Evolutionary conservation across 2,329 filamentous ascomycete genomes (phyloP).

Genomic region (Exophiala spinifera): DNA sequence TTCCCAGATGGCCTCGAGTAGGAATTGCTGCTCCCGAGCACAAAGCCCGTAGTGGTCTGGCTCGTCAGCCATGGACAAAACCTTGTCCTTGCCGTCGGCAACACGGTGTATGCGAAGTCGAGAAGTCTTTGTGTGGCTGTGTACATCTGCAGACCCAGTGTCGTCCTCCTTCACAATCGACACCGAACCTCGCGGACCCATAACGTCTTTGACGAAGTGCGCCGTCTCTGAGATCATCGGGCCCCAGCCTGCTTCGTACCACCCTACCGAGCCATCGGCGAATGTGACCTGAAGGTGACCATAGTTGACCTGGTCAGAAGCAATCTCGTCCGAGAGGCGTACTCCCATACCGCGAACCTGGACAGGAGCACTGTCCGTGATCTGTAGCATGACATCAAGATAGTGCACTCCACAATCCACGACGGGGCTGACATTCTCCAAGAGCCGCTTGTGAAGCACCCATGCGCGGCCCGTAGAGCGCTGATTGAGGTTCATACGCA

Average conservation of each 20-base stretch:
- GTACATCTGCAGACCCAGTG: conserved; percentile 17
- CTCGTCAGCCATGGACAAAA: conserved; percentile 22
- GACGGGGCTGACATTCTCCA: conserved; percentile 21
- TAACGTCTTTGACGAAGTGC: conserved; percentile 26
- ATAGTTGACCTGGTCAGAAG: conserved; percentile 24
- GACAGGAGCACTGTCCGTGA: conserved; percentile 22
- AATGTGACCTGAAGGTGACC: conserved; percentile 25
- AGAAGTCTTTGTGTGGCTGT: conserved; percentile 23
- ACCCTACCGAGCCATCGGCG: conserved; percentile 24
- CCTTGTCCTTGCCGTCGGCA: conserved; percentile 15
- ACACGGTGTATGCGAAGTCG: conserved; percentile 18
- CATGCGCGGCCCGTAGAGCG: conserved; percentile 21
- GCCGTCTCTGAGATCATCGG: conserved; percentile 27
- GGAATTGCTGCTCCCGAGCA: conserved; percentile 23
- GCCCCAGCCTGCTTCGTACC: conserved; percentile 27
- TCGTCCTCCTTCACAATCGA: conserved; percentile 24
- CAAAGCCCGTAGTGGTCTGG: conserved; percentile 26
- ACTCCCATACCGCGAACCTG: conserved; percentile 27
- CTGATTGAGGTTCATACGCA: conserved; percentile 28
- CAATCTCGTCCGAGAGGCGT: conserved; percentile 19
- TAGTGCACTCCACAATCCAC: conserved; percentile 27
- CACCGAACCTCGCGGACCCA: conserved; percentile 23
- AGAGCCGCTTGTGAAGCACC: conserved; percentile 22
- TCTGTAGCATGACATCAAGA: conserved; percentile 27
- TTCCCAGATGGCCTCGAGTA: conserved; percentile 20